Conservation (phyloP, 495 filamentous ascomycete genomes). For the Staphylotrichum longicolle region DNA sequence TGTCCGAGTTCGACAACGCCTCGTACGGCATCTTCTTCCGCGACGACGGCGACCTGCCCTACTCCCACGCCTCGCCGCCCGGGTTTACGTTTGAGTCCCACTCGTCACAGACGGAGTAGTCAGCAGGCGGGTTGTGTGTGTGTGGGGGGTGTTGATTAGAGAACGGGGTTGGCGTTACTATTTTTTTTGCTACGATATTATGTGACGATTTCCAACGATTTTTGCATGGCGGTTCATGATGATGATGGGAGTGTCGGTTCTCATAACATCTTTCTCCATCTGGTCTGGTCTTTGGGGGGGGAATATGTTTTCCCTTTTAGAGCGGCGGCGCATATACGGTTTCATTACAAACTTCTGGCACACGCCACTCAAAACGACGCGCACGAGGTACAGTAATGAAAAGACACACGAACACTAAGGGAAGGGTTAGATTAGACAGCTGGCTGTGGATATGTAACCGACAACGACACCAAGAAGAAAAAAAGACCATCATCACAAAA, state of each 20-base stretch:
- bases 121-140: not conserved
- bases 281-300: no score
- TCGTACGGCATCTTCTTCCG: not conserved
- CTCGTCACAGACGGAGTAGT: not conserved
- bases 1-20: slow-evolving; percentile 4
- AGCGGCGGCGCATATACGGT: no score
- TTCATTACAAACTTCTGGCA: not conserved
- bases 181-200: not conserved
- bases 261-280: no score
- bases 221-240: no score
- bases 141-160: not conserved
- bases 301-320: no score
- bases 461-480: no score
- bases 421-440: not conserved
- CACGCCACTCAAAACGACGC: not conserved
- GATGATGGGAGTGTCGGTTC: no score
- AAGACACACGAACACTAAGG: not conserved
- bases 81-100: slow-evolving; percentile 9
- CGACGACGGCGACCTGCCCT: not conserved
- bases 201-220: no score
- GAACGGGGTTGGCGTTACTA: not conserved
- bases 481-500: no score
- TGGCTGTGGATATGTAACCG: not conserved
- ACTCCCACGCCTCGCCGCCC: not conserved
- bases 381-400: not conserved